A percentile compares a stretch with the other conserved stretches of the same genome.
Evolutionary conservation across 83 land plant genomes (phyloP).

Genomic region (Picea abies): DNA sequence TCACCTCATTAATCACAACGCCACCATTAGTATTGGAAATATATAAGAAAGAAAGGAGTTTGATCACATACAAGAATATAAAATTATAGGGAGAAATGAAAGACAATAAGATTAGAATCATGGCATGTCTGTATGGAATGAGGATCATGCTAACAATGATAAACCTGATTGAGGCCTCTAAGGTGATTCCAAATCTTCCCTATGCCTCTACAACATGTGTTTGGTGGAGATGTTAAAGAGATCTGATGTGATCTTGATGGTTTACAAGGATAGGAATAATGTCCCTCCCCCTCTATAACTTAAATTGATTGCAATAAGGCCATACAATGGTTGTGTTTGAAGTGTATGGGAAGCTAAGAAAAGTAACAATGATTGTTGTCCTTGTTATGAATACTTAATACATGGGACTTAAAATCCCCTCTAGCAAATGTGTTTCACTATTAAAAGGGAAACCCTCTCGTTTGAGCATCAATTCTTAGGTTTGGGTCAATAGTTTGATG

Average conservation of each 20-base stretch:
- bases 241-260: slow-evolving; percentile 60
- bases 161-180: slow-evolving; percentile 63
- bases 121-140: slow-evolving; percentile 64
- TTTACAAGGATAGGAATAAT: slow-evolving; percentile 61
- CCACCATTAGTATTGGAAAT: too few species aligned
- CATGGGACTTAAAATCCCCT: too few species aligned
- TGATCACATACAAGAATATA: too few species aligned
- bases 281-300: slow-evolving; percentile 62
- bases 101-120: slow-evolving; percentile 21
- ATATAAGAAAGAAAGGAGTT: too few species aligned
- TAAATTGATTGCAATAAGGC: slow-evolving; percentile 3
- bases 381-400: too few species aligned
- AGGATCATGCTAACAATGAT: slow-evolving; percentile 66
- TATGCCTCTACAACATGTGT: slow-evolving; percentile 71
- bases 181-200: slow-evolving; percentile 36
- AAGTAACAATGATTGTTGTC: slow-evolving; percentile 13
- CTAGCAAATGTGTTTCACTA: too few species aligned
- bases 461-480: too few species aligned
- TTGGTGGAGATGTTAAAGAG: slow-evolving; percentile 72
- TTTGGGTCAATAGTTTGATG: too few species aligned
- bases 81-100: too few species aligned
- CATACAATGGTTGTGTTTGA: slow-evolving; percentile 44
- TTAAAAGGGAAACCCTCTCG: too few species aligned
- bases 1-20: too few species aligned
- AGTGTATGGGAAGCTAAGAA: slow-evolving; percentile 40